Evolutionary conservation across 129 eudicot species (phyloP), one percentile per base, ranked within the genome.

Genomic region (Ambrosia artemisiifolia): DNA sequence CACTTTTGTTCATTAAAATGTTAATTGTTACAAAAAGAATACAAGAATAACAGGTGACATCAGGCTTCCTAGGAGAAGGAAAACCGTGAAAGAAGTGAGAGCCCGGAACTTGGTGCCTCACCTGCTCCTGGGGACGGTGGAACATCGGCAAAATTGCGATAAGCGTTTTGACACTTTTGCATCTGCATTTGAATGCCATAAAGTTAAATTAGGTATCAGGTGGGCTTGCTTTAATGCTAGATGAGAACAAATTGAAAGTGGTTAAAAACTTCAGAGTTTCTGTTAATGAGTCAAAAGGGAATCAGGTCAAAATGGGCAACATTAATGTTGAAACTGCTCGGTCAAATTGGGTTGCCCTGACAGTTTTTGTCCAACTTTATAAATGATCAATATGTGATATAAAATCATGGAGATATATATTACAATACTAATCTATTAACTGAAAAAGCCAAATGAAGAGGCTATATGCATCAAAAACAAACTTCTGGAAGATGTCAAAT

Each of bases 131-230:
- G 85, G 84, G 81, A 80, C n/a, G 92, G 85, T 42, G 87, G 85
- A 66, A 67, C 94, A 34, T 91, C 95, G 9, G 83, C 70, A n/a
- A 78, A 79, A 51, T 88, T 63, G 49, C 90, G 86, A 80, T 83
- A 95, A 14, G 96, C 96, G 55, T 86, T 91, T 63, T 91, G 99
- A 75, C 99, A 95, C 91, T 95, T 95, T 42, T 85, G 94, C 71
- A 86, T 54, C 99, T 95, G 91, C 79, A 74, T 20, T 72, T 28
- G 42, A 14, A 63, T 40, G 33, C 36, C 67, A 56, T 49, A 18
- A 61, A 17, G 14, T 51, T 20, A 47, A 38, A 4, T 72, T 73
- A 57, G 17, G n/a, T 7, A 54, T 71, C 43, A 18, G 51, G 59
- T 33, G 44, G 28, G 60, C 70, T 34, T 68, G 75, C 60, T 70